Evolutionary conservation across 805 yeast genomes (phyloP).

Genomic region (Cyberlindnera maritima): DNA sequence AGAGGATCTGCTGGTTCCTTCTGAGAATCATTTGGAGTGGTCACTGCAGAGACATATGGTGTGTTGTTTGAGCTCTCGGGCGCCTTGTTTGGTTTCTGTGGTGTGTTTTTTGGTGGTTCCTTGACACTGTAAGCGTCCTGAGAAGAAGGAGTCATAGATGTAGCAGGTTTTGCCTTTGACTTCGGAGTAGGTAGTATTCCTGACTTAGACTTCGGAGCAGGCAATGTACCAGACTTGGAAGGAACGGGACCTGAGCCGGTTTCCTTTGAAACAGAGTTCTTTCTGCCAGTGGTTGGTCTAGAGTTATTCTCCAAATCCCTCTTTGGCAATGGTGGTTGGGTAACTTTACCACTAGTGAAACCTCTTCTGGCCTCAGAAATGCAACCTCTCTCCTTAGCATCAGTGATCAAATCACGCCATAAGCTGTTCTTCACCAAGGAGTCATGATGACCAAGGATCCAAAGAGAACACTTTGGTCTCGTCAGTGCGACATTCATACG

Average conservation of each 20-base stretch:
- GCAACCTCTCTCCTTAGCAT: slow-evolving; percentile 53
- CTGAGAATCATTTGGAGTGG: background rate
- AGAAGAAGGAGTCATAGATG: background rate
- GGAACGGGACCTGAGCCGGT: background rate
- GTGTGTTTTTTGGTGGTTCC: background rate
- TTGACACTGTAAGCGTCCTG: background rate
- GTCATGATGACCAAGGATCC: slow-evolving; percentile 84
- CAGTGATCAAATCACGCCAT: slow-evolving; percentile 68
- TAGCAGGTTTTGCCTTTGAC: background rate
- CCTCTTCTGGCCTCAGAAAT: slow-evolving; percentile 18
- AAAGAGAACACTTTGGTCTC: slow-evolving; percentile 86
- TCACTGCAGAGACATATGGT: background rate
- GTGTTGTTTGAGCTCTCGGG: background rate
- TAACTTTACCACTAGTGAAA: slow-evolving; percentile 11
- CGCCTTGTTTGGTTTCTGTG: background rate
- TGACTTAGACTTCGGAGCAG: background rate
- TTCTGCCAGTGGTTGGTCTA: no score
- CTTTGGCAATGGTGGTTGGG: background rate
- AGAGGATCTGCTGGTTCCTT: no score
- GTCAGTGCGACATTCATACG: slow-evolving; percentile 98
- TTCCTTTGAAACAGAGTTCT: background rate
- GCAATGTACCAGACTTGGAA: background rate
- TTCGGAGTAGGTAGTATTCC: background rate
- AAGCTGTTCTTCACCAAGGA: slow-evolving; percentile 63
- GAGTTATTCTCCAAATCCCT: no score